These are phyloP conservation scores for Penicillium paxilli DNA, from an alignment of 495 filamentous ascomycete genomes.

Conservation along the genomic window DNA sequence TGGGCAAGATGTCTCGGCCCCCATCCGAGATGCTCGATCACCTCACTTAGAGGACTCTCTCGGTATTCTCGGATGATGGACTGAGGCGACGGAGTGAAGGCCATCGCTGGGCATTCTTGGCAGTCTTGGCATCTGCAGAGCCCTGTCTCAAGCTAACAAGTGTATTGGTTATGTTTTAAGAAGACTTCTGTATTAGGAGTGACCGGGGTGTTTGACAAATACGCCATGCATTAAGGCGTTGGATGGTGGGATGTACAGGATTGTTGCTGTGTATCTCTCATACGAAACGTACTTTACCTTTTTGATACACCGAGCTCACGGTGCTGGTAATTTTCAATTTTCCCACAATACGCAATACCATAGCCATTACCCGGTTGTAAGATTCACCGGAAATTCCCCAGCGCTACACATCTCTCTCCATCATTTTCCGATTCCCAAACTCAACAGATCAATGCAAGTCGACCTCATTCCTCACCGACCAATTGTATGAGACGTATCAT, in stretches of 20 bases:
- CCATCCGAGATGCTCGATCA: slow-evolving; percentile 2
- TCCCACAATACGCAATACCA: not conserved
- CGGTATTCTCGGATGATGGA: no score
- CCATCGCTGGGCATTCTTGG: no score
- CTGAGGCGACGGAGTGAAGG: no score
- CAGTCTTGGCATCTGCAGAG: slow-evolving; percentile 5
- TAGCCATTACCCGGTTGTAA: not conserved
- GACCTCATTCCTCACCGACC: not conserved
- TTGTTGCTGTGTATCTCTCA: no score
- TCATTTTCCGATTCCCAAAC: no score
- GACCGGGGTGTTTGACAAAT: not conserved
- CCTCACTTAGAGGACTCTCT: no score
- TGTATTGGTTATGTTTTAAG: slow-evolving; percentile 18
- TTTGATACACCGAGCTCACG: no score
- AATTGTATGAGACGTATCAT: not conserved
- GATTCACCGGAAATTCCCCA: not conserved
- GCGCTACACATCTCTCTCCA: not conserved
- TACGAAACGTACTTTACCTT: no score
- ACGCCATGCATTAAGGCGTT: not conserved
- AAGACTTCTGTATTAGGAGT: not conserved
- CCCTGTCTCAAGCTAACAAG: not conserved
- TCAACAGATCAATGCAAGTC: not conserved
- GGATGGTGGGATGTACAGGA: not conserved
- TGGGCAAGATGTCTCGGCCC: not conserved
- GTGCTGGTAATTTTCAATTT: not conserved